Percentiles rank a stretch among this genome's conserved stretches.
Conservation (phyloP, 208 protist genomes). For the Leishmania turanica region DNA sequence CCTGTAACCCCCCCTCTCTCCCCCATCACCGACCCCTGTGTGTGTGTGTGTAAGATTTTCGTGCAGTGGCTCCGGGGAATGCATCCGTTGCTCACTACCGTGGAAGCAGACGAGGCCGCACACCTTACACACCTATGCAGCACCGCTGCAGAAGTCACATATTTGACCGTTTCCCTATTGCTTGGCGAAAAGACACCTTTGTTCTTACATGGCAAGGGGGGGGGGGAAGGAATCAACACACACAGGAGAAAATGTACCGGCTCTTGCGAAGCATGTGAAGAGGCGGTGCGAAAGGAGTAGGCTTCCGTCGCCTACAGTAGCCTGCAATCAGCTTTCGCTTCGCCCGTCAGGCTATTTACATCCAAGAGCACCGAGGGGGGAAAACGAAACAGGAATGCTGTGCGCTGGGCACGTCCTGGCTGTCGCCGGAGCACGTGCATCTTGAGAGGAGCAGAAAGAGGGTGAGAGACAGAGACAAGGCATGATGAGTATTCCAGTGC, state of each 20-base stretch:
- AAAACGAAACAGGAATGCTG: neutral
- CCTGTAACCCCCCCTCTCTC: neutral
- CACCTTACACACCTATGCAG: neutral
- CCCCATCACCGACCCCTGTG: neutral
- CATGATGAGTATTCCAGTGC: neutral
- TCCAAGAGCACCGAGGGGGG: slow-evolving; percentile 1
- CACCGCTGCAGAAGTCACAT: neutral
- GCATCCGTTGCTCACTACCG: neutral
- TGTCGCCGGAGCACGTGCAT: slow-evolving; percentile 9
- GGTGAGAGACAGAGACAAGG: neutral
- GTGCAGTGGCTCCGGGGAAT: neutral
- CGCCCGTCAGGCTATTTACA: slow-evolving; percentile 17
- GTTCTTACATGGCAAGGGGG: neutral
- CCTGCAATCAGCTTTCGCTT: neutral
- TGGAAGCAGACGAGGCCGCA: neutral
- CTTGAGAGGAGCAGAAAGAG: slow-evolving; percentile 3
- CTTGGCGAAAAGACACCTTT: neutral
- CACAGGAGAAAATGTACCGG: neutral
- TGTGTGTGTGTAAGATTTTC: neutral
- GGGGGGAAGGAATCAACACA: neutral
- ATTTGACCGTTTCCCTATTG: slow-evolving; percentile 5
- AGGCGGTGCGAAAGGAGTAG: neutral
- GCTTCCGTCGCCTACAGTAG: neutral
- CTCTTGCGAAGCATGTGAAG: slow-evolving; percentile 4
- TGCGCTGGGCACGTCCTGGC: neutral